Evolutionary conservation across 139 green algal genomes (phyloP), one percentile per base, ranked within the genome.

Genomic region (Marvania coccoides): DNA sequence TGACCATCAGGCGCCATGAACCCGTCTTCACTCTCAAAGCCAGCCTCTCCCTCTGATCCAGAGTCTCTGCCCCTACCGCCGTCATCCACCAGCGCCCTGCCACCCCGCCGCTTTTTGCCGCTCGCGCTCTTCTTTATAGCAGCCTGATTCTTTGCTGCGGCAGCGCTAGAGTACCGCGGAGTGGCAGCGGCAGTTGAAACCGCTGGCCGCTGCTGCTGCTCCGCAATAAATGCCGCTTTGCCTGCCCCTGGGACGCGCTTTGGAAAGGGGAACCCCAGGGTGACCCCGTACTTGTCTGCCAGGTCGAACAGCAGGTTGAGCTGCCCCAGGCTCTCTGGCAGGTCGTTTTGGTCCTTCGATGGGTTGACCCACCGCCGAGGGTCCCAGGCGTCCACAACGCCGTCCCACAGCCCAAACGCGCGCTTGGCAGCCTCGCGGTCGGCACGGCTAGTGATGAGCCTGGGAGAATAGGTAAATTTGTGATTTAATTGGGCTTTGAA

Each of bases 271-370:
- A 66, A 66, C 38, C 59, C 59, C 26, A 66, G 7, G 24, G 14
- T 12, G 0, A 54, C 24, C 6, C 39, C 24, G 34, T 66, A 66
- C 4, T 66, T 66, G 10, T 66, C 14, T 30, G 40, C 19, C 13
- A 66, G 33, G 23, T 66, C 59, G 40, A 58, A 53, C 12, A 66
- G 28, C 13, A 29, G 33, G 37, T 26, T 54, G 12, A 66, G n/a
- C 34, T 54, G 34, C 8, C 35, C 59, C 13, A 66, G 15, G 8
- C 37, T 13, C 26, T 66, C 26, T 48, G 59, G 59, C 13, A 40
- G 42, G 56, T 66, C 59, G 37, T 54, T 66, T 28, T 66, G 59
- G 5, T 26, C 38, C 34, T 66, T 66, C n/a, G 34, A 54, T 28
- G 35, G 59, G 24, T 51, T 48, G n/a, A 38, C 35, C 59, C 59